Base-by-base conservation (phyloP, 441 rosid genomes). In the Erodium trifolium region DNA sequence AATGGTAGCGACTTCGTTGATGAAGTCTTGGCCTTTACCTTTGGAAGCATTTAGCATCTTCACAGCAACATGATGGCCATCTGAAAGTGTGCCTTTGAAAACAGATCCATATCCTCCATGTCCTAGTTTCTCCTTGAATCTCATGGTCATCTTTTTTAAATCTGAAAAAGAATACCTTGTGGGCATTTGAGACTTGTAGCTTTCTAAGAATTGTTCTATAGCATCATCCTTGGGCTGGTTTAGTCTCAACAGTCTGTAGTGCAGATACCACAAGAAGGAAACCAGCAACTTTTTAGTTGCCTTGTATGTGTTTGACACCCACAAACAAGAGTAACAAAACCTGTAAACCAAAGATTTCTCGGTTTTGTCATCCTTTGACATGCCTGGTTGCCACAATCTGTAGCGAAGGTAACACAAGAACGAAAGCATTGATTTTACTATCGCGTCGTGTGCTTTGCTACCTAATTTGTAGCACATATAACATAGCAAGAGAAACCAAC, bases 51-150 rank as follows among this genome's bases (percentile, higher is more conserved):
- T 67, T 0, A 67, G 2, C 1, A 67, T 67, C 63, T 51, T 67
- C 1, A 67, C 45, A 0, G 70, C 70, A 0, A 29, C 63, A 0
- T 8, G 2, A 1, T 0, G 1, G 4, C 70, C 29, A 0, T 57
- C 39, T 0, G n/a, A 0, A 0, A 67, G 45, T 6, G 2, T 67
- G 18, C 70, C 70, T 51, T 51, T 67, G 23, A 67, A 67, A 23
- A 60, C 35, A 9, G 34, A 60, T 11, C 65, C 65, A 60, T 60
- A 60, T 34, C 65, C 65, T 60, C 65, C 65, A 7, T 60, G 34
- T 60, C 35, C 31, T 12, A 18, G n/a, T 11, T 60, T 27, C 4
- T 60, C 65, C 35, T 60, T 60, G 65, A 60, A 18, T 19, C 29
- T 60, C 65, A 19, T 19, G 1, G 65, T 60, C 65, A 27, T 27